A percentile compares a stretch with the other conserved stretches of the same genome.
These are phyloP conservation scores for Talaromyces atroroseus DNA, from an alignment of 2,329 filamentous ascomycete species.

Conservation along the genomic window DNA sequence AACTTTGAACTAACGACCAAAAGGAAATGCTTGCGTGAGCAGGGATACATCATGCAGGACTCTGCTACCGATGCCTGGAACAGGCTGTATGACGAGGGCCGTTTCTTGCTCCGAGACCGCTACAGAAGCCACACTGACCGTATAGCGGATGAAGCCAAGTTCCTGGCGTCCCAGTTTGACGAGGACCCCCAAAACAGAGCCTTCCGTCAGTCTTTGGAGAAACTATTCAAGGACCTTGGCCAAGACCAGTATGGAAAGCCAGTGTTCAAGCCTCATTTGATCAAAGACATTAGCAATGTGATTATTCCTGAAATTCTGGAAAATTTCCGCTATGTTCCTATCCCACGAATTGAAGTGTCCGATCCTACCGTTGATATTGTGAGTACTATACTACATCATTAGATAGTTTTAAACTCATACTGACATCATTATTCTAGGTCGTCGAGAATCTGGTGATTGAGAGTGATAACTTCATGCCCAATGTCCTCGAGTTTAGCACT, in stretches of 20 bases:
- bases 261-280: slow-evolving; percentile 82
- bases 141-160: slow-evolving; percentile 84
- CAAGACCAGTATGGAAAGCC: slow-evolving; percentile 79
- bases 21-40: slow-evolving; percentile 73
- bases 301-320: slow-evolving; percentile 80
- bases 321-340: slow-evolving; percentile 80
- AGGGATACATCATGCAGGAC: slow-evolving; percentile 86
- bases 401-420: neutral
- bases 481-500: slow-evolving; percentile 77
- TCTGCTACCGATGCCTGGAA: slow-evolving; percentile 76
- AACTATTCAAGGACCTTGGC: slow-evolving; percentile 85
- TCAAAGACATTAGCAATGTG: slow-evolving; percentile 83
- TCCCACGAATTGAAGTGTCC: slow-evolving; percentile 89
- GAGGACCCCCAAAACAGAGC: slow-evolving; percentile 78
- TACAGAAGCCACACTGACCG: slow-evolving; percentile 83
- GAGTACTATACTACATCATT: slow-evolving; percentile 15
- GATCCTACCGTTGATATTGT: slow-evolving; percentile 75
- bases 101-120: slow-evolving; percentile 79
- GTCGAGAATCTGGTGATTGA: slow-evolving; percentile 94
- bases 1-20: slow-evolving; percentile 5
- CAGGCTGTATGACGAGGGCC: slow-evolving; percentile 74
- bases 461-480: slow-evolving; percentile 94
- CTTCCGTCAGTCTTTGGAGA: slow-evolving; percentile 70
- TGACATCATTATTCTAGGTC: slow-evolving; percentile 36
- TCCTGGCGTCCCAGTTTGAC: slow-evolving; percentile 83